Base-by-base conservation (phyloP, 2,329 filamentous ascomycete genomes). In the Stachybotrys chartarum region DNA sequence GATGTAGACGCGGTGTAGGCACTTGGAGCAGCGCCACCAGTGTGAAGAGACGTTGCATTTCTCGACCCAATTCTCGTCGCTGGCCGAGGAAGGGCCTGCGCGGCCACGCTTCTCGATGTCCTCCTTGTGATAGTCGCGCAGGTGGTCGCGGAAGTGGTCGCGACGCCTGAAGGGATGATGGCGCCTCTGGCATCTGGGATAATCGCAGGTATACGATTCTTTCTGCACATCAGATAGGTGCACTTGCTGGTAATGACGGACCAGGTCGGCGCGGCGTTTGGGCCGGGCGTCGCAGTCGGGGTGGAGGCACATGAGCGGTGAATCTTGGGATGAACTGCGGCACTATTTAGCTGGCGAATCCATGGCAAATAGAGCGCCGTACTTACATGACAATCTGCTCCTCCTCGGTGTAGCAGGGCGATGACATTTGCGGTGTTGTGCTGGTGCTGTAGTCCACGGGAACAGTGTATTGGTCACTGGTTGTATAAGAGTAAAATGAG, bases 101-200 rank as follows among this genome's bases (percentile, higher is more conserved):
- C 65, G 66, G 31, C 75, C 74, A 17, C 78, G 75, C 69, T 78
- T 78, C 60, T 72, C 69, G 39, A 81, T 73, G 57, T 82, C 79
- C 62, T 84, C 81, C 54, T 72, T 71, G 70, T 84, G 81, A 58
- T 72, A 80, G 50, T 79, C 75, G 35, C 81, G 75, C 44, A 81
- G 73, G 63, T 84, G 81, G 56, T 82, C 80, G 44, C 81, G 74
- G 63, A 75, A 81, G 67, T 84, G 81, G 58, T 84, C 81, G 35
- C 77, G 74, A 39, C 81, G 75, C 60, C 73, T 71, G 61, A 84
- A 83, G 2, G 79, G 75, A 3, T 73, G 67, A 6, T 64, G 63
- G 31, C 67, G 68, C 7, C 81, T 75, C 30, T 65, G 57, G 63
- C 81, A 83, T 53, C 65, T 70, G 17, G 68, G 65, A 61, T 82